Evolutionary conservation across 352 stramenopile genomes (phyloP).

Genomic region (Phytophthora boehmeriae): DNA sequence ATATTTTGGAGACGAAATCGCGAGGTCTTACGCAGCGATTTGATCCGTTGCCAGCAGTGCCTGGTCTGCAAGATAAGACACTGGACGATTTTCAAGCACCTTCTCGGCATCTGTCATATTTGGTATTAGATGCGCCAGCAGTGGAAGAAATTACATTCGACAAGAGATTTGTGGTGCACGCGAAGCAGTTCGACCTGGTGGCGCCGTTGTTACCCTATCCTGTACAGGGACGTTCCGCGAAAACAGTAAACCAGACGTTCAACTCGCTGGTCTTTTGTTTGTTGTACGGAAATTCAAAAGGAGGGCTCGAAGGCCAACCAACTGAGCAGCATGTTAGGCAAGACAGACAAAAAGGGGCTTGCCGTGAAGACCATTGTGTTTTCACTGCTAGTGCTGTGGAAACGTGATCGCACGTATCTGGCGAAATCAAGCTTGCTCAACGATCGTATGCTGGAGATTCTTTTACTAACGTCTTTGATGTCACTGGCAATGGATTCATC

Average conservation of each 20-base stretch:
- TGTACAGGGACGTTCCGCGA: conserved; percentile 31
- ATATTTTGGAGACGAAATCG: conserved; percentile 60
- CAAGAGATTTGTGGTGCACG: conserved; percentile 25
- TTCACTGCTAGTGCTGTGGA: conserved; percentile 57
- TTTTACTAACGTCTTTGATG: conserved; percentile 65
- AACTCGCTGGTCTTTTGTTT: conserved; percentile 52
- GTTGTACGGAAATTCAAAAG: conserved; percentile 44
- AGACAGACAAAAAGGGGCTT: conserved; percentile 41
- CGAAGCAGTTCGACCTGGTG: conserved; percentile 35
- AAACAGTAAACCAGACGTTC: conserved; percentile 46
- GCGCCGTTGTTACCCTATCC: conserved; percentile 38
- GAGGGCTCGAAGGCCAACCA: conserved; percentile 34
- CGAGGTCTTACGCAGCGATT: conserved; percentile 62
- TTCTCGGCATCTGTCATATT: conserved; percentile 53
- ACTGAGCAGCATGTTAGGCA: conserved; percentile 37
- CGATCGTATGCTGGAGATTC: conserved; percentile 47
- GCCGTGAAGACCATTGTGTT: conserved; percentile 61
- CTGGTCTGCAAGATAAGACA: conserved; percentile 35
- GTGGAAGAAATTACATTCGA: conserved; percentile 49
- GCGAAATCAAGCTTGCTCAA: conserved; percentile 37
- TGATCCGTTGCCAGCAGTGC: conserved; percentile 44
- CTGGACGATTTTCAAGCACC: conserved; percentile 46
- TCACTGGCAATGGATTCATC: conserved; percentile 38
- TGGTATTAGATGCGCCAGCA: conserved; percentile 44
- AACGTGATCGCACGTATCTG: conserved; percentile 48